Conservation (phyloP, 208 protist species). For the Trypanosoma brucei region DNA sequence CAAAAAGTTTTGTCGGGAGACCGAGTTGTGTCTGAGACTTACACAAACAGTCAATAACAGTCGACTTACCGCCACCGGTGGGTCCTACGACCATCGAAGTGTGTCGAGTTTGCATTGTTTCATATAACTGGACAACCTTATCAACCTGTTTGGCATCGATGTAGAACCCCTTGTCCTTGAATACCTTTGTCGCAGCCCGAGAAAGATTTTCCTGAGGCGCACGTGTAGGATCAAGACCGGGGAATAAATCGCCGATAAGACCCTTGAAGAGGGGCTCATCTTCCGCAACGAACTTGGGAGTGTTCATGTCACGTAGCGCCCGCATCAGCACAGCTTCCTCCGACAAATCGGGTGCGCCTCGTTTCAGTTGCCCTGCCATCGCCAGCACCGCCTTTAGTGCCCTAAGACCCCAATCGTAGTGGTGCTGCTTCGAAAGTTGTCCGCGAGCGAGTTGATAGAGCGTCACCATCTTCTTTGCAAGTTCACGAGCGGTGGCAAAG, state of each 20-base stretch:
- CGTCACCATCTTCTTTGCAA: slow-evolving; percentile 99
- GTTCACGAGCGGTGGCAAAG: slow-evolving; percentile 92
- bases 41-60: slow-evolving; percentile 94
- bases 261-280: slow-evolving; percentile 98
- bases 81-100: slow-evolving; percentile 98
- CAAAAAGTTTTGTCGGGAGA: slow-evolving; percentile 89
- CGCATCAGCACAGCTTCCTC: slow-evolving; percentile 98
- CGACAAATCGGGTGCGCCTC: slow-evolving; percentile 88
- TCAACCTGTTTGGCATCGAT: slow-evolving; percentile 92
- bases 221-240: slow-evolving; percentile 92
- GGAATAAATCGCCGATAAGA: slow-evolving; percentile 98
- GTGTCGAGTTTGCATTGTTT: slow-evolving; percentile 98
- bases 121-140: slow-evolving; percentile 99
- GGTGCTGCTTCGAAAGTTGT: slow-evolving; percentile 98
- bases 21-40: slow-evolving; percentile 92
- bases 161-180: slow-evolving; percentile 78
- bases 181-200: slow-evolving; percentile 85
- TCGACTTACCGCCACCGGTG: slow-evolving; percentile 97
- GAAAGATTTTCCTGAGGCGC: slow-evolving; percentile 94
- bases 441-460: slow-evolving; percentile 96
- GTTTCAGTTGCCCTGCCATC: slow-evolving; percentile 98
- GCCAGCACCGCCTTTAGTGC: slow-evolving; percentile 98
- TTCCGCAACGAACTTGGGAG: slow-evolving; percentile 99
- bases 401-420: slow-evolving; percentile 99
- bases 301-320: slow-evolving; percentile 99